Evolutionary conservation across 805 yeast genomes (phyloP), one percentile per base, ranked within the genome.

Genomic region (Starmera dryadoides): DNA sequence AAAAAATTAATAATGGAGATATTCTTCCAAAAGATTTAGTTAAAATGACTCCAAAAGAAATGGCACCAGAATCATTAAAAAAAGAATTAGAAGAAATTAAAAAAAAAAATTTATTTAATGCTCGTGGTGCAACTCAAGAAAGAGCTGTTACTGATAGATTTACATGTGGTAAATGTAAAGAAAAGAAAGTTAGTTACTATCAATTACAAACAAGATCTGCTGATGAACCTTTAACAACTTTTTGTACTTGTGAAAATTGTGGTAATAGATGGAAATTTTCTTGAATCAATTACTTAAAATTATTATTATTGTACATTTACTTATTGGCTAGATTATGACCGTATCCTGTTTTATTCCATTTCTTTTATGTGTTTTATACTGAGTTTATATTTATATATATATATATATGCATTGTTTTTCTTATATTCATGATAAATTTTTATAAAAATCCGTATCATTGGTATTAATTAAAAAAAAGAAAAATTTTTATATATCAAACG

Each of bases 251-350:
- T 68, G 97, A 89, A 56, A 86, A 78, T 48, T 93, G 98, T 68
- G 98, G 98, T 46, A 87, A 93, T 58, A 77, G 98, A 62, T 93
- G 98, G 98, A 93, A 93, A 64, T 93, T 93, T 59, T 85, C 95
- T 25, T 89, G 25, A 47, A 16, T n/a, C 18, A n/a, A n/a, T 29
- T 29, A n/a, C 18, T 29, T 15, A 15, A 30, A n/a, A 11, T 25
- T 25, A 11, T 22, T 22, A 7, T 30, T 14, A 14, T 17, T 17
- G 33, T 30, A 8, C 5, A 14, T 30, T 10, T 10, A 16, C 25
- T 22, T 22, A 22, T 22, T 22, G 7, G 25, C 25, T 22, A 22
- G 25, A 22, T 22, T 22, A 22, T 22, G 25, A 22, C 25, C 25
- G 7, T 7, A 7, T 22, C 10, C 25, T 22, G 10, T 8, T 22